Evolutionary conservation across 345 rosid genomes (phyloP), one percentile per base, ranked within the genome.

Genomic region (Eucalyptus victrix): DNA sequence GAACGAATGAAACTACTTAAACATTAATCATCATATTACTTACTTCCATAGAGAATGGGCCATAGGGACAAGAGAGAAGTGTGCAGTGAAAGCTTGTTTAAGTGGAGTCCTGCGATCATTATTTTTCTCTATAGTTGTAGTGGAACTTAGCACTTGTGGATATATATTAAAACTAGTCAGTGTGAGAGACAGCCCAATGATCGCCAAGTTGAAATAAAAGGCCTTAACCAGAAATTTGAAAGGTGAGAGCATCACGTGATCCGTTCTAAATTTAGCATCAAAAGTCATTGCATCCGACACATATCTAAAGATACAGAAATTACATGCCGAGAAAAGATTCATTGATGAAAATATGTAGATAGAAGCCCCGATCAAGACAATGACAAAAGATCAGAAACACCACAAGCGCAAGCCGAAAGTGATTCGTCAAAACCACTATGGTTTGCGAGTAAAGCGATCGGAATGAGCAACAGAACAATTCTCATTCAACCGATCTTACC

Each of bases 401-500:
- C 26, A 54, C 58, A 54, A 54, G 26, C 58, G 5, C 26, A 21
- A 54, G 5, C 5, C 28, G 6, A 23, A 54, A 54, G 28, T 54
- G 60, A 21, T 9, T 54, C 5, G 3, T 54, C 60, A 54, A 23
- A 56, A 23, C n/a, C 67, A 28, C 7, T 60, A 60, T 60, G 15
- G 67, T 28, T 13, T 26, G 16, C 67, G 0, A 0, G n/a, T 60
- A 11, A 26, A 60, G n/a, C 16, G 7, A 60, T 14, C 0, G 16
- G 2, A 60, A 60, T 26, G 67, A 60, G 67, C 67, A 3, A 3
- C 8, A 1, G 7, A 60, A 60, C 67, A 26, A 26, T 28, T 60
- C 8, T 60, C 67, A 28, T 28, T 12, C 16, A 28, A 26, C 53
- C 47, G 2, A 19, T 91, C 53, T 93, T 92, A 97, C 26, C 5